Percentiles rank a stretch among this genome's conserved stretches.
phyloP scores from a whole-genome alignment of 305 asterid species.

The Solanum hybrid region DNA sequence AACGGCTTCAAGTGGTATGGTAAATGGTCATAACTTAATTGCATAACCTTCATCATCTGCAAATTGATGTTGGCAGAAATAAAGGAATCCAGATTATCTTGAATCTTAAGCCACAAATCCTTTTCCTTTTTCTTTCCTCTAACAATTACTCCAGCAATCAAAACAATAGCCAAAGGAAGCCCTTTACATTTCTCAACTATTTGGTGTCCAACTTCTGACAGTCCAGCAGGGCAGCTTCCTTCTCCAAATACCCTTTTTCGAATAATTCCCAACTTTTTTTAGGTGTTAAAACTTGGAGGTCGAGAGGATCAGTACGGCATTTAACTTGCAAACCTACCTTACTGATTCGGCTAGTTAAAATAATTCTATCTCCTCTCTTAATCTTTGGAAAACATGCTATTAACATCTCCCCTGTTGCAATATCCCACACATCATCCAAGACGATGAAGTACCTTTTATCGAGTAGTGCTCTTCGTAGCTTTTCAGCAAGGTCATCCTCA shows the following conservation, averaged over 20 bases:
- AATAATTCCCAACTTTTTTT: constrained; percentile 14
- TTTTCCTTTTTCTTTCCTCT: not conserved
- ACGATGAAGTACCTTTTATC: no score
- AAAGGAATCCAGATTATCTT: not conserved
- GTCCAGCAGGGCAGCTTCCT: not conserved
- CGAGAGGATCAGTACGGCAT: not conserved
- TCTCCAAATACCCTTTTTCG: not conserved
- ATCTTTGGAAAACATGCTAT: not conserved
- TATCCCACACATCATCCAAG: no score
- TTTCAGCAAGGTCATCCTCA: not conserved
- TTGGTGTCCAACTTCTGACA: not conserved
- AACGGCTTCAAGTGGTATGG: not conserved
- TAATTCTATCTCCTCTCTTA: constrained; percentile 12
- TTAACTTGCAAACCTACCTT: not conserved
- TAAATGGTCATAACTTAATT: constrained; percentile 5
- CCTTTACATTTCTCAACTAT: constrained; percentile 14
- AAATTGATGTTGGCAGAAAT: not conserved
- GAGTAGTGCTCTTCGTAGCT: no score
- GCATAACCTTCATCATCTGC: not conserved
- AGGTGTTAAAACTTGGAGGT: not conserved
- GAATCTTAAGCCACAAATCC: not conserved
- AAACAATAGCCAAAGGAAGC: constrained; percentile 15
- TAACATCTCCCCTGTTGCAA: no score
- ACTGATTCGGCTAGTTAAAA: constrained; percentile 4
- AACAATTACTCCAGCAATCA: constrained; percentile 9